phyloP scores from a whole-genome alignment of 768 basidiomycete genomes.

The Psilocybe subaeruginosa region DNA sequence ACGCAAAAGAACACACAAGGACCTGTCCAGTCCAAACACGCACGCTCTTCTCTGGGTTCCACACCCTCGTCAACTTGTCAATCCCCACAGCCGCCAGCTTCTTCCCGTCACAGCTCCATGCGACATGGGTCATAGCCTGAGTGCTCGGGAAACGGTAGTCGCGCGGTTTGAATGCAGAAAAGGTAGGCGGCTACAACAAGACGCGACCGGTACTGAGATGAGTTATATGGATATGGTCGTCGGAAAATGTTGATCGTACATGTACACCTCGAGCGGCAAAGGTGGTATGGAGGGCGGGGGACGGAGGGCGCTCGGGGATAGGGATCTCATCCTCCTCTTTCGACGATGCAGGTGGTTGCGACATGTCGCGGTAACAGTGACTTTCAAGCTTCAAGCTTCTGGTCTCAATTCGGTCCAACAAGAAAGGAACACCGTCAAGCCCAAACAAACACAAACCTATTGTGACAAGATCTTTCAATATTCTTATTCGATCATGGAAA shows the following conservation, averaged over 20 bases:
- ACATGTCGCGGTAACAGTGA: slow-evolving; percentile 8
- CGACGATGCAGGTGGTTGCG: slow-evolving; percentile 25
- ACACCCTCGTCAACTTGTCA: slow-evolving; percentile 77
- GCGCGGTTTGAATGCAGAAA: slow-evolving; percentile 79
- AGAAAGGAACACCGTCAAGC: slow-evolving; percentile 7
- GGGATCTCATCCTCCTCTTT: slow-evolving; percentile 64
- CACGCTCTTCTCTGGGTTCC: slow-evolving; percentile 79
- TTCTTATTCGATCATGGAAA: background rate
- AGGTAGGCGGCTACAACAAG: slow-evolving; percentile 65
- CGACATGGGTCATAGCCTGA: slow-evolving; percentile 74
- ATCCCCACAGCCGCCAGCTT: slow-evolving; percentile 82
- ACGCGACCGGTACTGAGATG: slow-evolving; percentile 14
- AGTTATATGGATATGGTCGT: slow-evolving; percentile 19
- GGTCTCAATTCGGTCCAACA: background rate
- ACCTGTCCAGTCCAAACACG: slow-evolving; percentile 25
- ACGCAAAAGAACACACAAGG: background rate
- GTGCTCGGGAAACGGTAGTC: slow-evolving; percentile 68
- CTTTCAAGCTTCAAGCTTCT: background rate
- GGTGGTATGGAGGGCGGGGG: slow-evolving; percentile 73
- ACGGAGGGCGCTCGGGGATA: slow-evolving; percentile 62
- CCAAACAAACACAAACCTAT: slow-evolving; percentile 12
- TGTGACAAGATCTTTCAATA: background rate
- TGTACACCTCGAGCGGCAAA: slow-evolving; percentile 73
- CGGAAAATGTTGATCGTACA: slow-evolving; percentile 49
- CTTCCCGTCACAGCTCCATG: slow-evolving; percentile 86